Percentiles rank a stretch among this genome's conserved stretches.
phyloP scores from a whole-genome alignment of 768 basidiomycete genomes.

The Coprinopsis marcescibilis region DNA sequence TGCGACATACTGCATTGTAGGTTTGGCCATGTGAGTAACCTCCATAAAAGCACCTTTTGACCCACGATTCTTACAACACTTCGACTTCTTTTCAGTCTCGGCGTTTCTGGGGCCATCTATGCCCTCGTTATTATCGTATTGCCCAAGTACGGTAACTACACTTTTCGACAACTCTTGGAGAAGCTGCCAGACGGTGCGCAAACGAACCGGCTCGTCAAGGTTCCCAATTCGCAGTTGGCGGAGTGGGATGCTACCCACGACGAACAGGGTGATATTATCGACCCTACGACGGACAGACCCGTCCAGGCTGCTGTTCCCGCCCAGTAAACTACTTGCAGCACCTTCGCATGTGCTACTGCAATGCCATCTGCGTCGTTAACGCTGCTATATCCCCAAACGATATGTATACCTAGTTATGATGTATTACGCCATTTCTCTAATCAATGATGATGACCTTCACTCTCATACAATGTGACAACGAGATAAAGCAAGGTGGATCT shows the following conservation, averaged over 20 bases:
- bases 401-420: too few species aligned
- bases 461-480: too few species aligned
- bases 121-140: constrained; percentile 33
- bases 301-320: too few species aligned
- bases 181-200: constrained; percentile 28
- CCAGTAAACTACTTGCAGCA: too few species aligned
- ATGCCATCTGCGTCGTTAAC: too few species aligned
- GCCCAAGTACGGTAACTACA: constrained; percentile 37
- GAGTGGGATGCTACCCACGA: constrained; percentile 32
- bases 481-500: too few species aligned
- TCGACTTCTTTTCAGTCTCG: constrained; percentile 19
- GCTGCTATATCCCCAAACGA: too few species aligned
- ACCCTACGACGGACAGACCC: constrained; percentile 10
- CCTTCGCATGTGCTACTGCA: too few species aligned
- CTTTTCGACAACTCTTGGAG: constrained; percentile 42
- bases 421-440: too few species aligned
- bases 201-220: constrained; percentile 25
- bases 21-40: constrained; percentile 27
- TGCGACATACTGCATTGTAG: constrained; percentile 35
- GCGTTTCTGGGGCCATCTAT: constrained; percentile 25
- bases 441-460: too few species aligned
- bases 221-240: constrained; percentile 23
- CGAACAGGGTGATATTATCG: constrained; percentile 25
- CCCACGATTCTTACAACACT: too few species aligned
- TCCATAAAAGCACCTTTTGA: too few species aligned